Evolutionary conservation across 257 asterid genomes (phyloP), one percentile per base, ranked within the genome.

Genomic region (Phtheirospermum japonicum): DNA sequence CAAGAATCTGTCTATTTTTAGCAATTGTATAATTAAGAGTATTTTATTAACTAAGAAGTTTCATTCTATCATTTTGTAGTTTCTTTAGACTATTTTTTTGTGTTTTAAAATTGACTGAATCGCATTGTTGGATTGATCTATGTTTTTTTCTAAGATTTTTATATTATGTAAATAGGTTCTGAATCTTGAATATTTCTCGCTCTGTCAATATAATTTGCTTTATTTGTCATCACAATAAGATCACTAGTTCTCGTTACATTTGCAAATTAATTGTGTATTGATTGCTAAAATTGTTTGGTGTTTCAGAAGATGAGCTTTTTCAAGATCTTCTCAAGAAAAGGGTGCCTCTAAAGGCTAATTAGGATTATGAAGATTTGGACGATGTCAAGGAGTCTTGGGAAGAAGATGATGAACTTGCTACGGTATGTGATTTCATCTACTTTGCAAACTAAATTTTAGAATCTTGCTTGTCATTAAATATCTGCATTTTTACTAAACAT

Each of bases 321-420:
- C 85, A 76, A 0, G 82, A 77, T 79, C 72, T 88, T 75, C 76
- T 82, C 3, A 69, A 14, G 6, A 81, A 82, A 58, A 84, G 81
- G 68, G 86, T 75, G 49, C 75, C 14, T 46, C 75, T 74, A 23
- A 79, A 64, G 60, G 76, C 65, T 68, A 76, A 71, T 10, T 92
- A 97, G 99, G 97, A 86, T 26, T 96, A 92, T 34, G 99, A 92
- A 69, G 96, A 89, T 14, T 97, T n/a, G n/a, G n/a, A n/a, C n/a
- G n/a, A n/a, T n/a, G n/a, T n/a, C n/a, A n/a, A n/a, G n/a, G n/a
- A n/a, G n/a, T n/a, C n/a, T n/a, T n/a, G n/a, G n/a, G n/a, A n/a
- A n/a, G n/a, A n/a, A n/a, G n/a, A n/a, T n/a, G n/a, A n/a, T n/a
- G n/a, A n/a, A n/a, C n/a, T n/a, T n/a, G n/a, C n/a, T n/a, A n/a